These are phyloP conservation scores for Boletus pseudopeckii DNA, from an alignment of 768 basidiomycete genomes.

Conservation along the genomic window DNA sequence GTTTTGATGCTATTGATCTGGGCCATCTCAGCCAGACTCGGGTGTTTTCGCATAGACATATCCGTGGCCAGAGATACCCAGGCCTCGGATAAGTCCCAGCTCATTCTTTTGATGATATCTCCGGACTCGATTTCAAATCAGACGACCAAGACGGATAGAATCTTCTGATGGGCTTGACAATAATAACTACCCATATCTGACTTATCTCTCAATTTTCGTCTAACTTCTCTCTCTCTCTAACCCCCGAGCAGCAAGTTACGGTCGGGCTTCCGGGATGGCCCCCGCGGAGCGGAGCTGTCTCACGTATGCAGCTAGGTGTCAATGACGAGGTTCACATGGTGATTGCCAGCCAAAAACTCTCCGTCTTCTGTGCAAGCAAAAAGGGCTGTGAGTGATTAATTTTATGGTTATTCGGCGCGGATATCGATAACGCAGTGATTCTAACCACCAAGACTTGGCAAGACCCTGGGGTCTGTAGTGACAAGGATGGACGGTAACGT, in stretches of 20 bases:
- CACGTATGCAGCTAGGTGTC: neutral
- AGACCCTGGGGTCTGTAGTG: conserved; percentile 9
- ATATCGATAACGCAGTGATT: conserved; percentile 9
- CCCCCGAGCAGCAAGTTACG: neutral
- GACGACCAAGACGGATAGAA: neutral
- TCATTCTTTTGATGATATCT: neutral
- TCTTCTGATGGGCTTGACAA: neutral
- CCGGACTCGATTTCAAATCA: neutral
- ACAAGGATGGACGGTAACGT: neutral
- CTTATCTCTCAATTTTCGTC: neutral
- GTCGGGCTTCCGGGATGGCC: conserved; percentile 2
- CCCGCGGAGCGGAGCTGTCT: neutral
- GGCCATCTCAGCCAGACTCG: neutral
- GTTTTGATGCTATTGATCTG: neutral
- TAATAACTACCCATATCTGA: neutral
- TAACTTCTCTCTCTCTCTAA: conserved; percentile 5
- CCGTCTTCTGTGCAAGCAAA: neutral
- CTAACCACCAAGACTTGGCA: neutral
- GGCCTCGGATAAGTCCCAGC: neutral
- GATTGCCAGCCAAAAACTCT: conserved; percentile 7
- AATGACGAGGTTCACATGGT: neutral
- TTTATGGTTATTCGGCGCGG: conserved; percentile 3
- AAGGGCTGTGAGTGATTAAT: conserved; percentile 7
- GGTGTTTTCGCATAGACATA: neutral
- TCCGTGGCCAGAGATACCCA: neutral